Evolutionary conservation across 805 yeast species (phyloP).

Genomic region (Zygosaccharomyces pseudorouxii): DNA sequence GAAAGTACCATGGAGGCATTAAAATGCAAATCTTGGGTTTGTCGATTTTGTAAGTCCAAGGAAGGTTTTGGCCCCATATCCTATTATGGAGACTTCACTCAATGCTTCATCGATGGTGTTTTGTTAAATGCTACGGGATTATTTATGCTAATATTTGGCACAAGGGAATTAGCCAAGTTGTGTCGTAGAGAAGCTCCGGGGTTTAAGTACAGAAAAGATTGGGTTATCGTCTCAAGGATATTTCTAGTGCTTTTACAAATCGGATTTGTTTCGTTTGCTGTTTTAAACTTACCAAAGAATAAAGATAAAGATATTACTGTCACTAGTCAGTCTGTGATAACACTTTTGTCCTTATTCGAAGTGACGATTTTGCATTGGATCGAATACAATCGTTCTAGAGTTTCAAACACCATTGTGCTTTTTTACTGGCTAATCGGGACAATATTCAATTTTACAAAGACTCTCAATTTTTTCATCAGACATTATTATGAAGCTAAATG

Average conservation of each 20-base stretch:
- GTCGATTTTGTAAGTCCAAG: conserved; percentile 26
- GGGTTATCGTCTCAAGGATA: conserved; percentile 37
- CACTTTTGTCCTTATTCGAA: conserved; percentile 41
- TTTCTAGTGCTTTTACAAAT: conserved; percentile 34
- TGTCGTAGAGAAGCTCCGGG: conserved; percentile 24
- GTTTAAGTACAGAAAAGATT: conserved; percentile 37
- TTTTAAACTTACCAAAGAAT: conserved; percentile 19
- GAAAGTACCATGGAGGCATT: conserved; percentile 2
- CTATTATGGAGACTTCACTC: conserved; percentile 50
- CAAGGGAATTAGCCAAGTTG: conserved; percentile 34
- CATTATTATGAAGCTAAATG: conserved; percentile 28
- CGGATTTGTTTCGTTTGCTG: conserved; percentile 26
- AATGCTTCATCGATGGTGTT: conserved; percentile 55
- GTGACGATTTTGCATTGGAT: conserved; percentile 58
- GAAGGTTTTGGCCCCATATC: conserved; percentile 46
- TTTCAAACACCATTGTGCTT: conserved; percentile 65
- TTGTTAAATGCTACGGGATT: conserved; percentile 41
- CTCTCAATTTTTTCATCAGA: conserved; percentile 39
- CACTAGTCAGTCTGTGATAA: conserved; percentile 25
- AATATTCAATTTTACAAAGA: conserved; percentile 44
- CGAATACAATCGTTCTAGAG: conserved; percentile 61
- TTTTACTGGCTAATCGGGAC: conserved; percentile 68
- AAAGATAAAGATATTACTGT: conserved; percentile 20
- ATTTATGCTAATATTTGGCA: conserved; percentile 43
- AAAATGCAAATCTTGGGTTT: conserved; percentile 10